These are phyloP conservation scores for Dactylellina leptospora DNA, from an alignment of 2,329 filamentous ascomycete genomes.

Conservation along the genomic window DNA sequence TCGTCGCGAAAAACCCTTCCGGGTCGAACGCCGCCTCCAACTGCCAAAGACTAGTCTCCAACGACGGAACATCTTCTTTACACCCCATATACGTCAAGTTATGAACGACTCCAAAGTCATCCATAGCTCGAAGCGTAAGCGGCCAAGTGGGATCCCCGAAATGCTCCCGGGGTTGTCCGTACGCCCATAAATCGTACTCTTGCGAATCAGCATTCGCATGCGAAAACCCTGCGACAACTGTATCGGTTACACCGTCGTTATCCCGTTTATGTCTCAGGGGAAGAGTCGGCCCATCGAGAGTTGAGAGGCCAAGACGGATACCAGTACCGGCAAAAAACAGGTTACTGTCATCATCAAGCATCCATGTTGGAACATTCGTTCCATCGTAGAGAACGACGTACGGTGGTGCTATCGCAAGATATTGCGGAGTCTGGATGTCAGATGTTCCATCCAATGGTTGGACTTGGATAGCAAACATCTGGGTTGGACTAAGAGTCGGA, in stretches of 20 bases:
- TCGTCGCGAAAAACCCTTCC: background rate
- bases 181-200: conserved; percentile 5
- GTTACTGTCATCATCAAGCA: conserved; percentile 20
- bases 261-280: background rate
- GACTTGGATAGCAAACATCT: conserved; percentile 27
- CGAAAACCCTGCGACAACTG: conserved; percentile 7
- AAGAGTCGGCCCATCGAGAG: conserved; percentile 1
- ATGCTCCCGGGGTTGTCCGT: background rate
- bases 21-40: conserved; percentile 16
- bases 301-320: conserved; percentile 15
- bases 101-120: background rate
- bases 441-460: background rate
- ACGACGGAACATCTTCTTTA: conserved; percentile 4
- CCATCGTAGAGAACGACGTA: conserved; percentile 14
- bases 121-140: background rate
- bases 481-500: background rate
- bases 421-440: conserved; percentile 13
- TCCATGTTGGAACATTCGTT: conserved; percentile 13
- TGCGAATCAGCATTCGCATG: background rate
- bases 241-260: conserved; percentile 9
- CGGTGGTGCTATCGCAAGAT: conserved; percentile 6
- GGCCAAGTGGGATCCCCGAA: background rate
- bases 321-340: conserved; percentile 29
- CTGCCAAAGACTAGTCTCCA: conserved; percentile 5
- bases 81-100: conserved; percentile 14